Evolutionary conservation across 352 stramenopile species (phyloP).

Genomic region (Nothophytophthora sp.): DNA sequence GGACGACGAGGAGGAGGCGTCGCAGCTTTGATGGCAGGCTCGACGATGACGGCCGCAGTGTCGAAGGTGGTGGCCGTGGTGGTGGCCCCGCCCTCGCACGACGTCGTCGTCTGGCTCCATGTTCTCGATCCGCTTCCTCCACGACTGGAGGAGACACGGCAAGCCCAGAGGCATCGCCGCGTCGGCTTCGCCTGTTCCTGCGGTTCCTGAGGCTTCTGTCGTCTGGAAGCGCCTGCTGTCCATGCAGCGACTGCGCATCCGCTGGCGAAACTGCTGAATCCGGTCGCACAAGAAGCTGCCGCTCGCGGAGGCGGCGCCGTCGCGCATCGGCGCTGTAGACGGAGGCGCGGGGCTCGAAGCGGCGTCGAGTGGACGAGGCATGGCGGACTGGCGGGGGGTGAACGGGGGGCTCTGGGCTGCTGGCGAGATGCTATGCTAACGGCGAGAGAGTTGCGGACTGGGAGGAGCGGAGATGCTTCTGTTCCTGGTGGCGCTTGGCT

Average conservation of each 20-base stretch:
- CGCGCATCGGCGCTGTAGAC: too few relatives aligned
- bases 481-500: too few relatives aligned
- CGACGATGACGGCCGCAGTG: conserved; percentile 2
- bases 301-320: too few relatives aligned
- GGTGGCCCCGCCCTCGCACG: conserved; percentile 4
- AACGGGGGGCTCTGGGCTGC: too few relatives aligned
- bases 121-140: conserved; percentile 30
- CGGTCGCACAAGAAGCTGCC: conserved; percentile 16
- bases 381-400: too few relatives aligned
- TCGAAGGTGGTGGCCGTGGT: not conserved
- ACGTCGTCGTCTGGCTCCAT: conserved; percentile 13
- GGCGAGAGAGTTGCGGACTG: too few relatives aligned
- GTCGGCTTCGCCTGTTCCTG: not conserved
- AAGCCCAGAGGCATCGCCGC: not conserved
- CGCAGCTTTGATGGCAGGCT: conserved; percentile 1
- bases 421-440: too few relatives aligned
- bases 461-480: too few relatives aligned
- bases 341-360: too few relatives aligned
- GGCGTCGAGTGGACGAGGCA: too few relatives aligned
- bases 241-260: conserved; percentile 18
- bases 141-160: conserved; percentile 29
- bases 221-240: not conserved
- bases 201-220: not conserved
- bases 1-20: conserved; percentile 2
- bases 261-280: conserved; percentile 21